Percentiles rank a stretch among this genome's conserved stretches.
phyloP scores from a whole-genome alignment of 257 asterid genomes.

The Plantago elongata region DNA sequence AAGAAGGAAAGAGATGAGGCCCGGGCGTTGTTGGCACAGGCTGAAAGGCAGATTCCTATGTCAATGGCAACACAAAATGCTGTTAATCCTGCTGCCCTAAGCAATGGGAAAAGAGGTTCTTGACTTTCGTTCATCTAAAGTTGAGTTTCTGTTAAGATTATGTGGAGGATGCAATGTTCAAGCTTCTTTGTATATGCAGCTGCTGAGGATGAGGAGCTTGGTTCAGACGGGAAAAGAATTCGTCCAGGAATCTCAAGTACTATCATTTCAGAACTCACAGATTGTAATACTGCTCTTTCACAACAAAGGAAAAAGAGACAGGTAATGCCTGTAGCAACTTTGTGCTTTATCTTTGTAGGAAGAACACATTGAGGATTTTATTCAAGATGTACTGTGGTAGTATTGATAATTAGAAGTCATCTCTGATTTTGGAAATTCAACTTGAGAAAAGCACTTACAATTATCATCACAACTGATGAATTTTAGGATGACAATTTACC shows the following conservation, averaged over 20 bases:
- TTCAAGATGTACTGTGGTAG: neutral
- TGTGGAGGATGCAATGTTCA: conserved; percentile 19
- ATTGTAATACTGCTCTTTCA: conserved; percentile 80
- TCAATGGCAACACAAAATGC: conserved; percentile 38
- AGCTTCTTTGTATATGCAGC: conserved; percentile 39
- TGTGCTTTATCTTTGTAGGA: conserved; percentile 5
- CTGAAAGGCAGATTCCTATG: conserved; percentile 80
- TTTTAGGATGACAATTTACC: neutral
- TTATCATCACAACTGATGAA: too few species aligned
- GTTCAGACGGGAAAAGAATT: conserved; percentile 68
- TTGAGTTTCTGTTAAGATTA: conserved; percentile 1
- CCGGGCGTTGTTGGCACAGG: conserved; percentile 67
- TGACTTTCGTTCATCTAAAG: conserved; percentile 4
- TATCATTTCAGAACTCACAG: conserved; percentile 78
- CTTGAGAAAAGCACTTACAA: neutral
- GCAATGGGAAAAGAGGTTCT: conserved; percentile 97
- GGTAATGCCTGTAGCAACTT: conserved; percentile 39
- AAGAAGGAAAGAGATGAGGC: conserved; percentile 99
- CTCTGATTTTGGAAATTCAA: neutral
- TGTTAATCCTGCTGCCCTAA: conserved; percentile 40
- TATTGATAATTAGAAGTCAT: neutral
- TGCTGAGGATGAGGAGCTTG: conserved; percentile 69
- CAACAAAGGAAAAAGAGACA: conserved; percentile 87
- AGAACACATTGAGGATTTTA: neutral
- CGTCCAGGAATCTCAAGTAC: conserved; percentile 73